Conservation (phyloP, 768 basidiomycete genomes). For the Fistulinella prunicolor region DNA sequence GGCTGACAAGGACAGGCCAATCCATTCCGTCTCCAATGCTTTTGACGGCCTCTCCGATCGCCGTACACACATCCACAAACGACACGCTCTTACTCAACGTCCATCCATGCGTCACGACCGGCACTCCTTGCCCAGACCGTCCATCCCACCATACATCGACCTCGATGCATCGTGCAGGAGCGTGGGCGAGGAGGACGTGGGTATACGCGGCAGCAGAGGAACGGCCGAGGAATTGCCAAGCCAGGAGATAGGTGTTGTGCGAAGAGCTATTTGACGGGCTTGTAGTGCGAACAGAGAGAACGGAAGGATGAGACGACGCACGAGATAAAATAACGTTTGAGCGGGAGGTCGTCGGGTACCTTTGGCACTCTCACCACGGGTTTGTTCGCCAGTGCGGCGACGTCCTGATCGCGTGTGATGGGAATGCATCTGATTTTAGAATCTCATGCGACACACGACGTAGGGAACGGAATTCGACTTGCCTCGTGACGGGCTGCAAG, state of each 20-base stretch:
- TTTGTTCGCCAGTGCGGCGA: constrained; percentile 29
- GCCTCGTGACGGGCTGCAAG: constrained; percentile 35
- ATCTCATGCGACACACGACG: too few relatives aligned
- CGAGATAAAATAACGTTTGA: constrained; percentile 59
- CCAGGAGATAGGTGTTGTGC: constrained; percentile 64
- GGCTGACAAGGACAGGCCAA: constrained; percentile 58
- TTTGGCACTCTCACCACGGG: constrained; percentile 33
- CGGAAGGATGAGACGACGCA: constrained; percentile 23
- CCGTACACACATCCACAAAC: constrained; percentile 50
- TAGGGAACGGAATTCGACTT: not conserved
- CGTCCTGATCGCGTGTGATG: constrained; percentile 20
- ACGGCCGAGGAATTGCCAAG: constrained; percentile 53
- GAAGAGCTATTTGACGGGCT: constrained; percentile 39
- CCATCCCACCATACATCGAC: constrained; percentile 60
- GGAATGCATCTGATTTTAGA: not conserved
- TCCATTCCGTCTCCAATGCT: constrained; percentile 24
- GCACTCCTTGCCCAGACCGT: constrained; percentile 41
- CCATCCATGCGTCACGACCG: constrained; percentile 59
- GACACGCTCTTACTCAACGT: constrained; percentile 53
- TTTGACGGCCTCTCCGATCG: constrained; percentile 27
- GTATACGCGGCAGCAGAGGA: constrained; percentile 53
- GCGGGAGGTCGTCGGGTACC: constrained; percentile 44
- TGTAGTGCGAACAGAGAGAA: too few relatives aligned
- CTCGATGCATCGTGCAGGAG: constrained; percentile 54
- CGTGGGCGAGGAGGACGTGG: constrained; percentile 46